phyloP scores from a whole-genome alignment of 441 rosid species.

The Geranium incanum region DNA sequence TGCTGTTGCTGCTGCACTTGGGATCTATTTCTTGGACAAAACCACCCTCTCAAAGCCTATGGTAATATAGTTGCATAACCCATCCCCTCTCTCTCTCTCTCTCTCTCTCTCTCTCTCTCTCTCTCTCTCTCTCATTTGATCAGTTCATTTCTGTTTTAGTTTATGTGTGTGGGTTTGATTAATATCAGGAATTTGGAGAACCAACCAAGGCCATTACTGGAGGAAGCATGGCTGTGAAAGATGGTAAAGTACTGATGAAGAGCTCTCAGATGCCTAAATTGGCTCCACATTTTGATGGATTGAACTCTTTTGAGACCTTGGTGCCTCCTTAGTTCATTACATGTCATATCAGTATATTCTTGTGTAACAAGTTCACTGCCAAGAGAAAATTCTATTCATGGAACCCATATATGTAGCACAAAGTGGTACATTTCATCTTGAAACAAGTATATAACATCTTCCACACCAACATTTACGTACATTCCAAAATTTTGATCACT shows the following conservation, averaged over 20 bases:
- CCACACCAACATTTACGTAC: no score
- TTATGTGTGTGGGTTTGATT: no score
- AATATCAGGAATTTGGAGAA: constrained; percentile 19
- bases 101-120: no score
- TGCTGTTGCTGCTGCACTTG: constrained; percentile 24
- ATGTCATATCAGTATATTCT: neutral
- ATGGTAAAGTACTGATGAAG: constrained; percentile 7
- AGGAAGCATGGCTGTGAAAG: neutral
- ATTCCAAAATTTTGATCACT: no score
- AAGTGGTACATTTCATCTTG: no score
- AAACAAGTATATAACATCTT: no score
- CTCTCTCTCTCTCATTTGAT: no score
- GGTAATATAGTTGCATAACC: no score
- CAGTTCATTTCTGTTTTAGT: no score
- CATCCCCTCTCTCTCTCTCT: no score
- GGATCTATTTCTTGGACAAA: constrained; percentile 22
- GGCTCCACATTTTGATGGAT: constrained; percentile 40
- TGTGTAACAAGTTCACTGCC: neutral
- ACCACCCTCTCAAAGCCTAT: constrained; percentile 15
- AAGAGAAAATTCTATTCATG: constrained; percentile 2
- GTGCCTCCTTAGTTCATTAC: constrained; percentile 7
- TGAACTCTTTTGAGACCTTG: constrained; percentile 36
- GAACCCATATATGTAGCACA: neutral
- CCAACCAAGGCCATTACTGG: no score
- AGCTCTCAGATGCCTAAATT: constrained; percentile 18